Evolutionary conservation across 257 asterid species (phyloP), one percentile per base, ranked within the genome.

Genomic region (Salvia splendens): DNA sequence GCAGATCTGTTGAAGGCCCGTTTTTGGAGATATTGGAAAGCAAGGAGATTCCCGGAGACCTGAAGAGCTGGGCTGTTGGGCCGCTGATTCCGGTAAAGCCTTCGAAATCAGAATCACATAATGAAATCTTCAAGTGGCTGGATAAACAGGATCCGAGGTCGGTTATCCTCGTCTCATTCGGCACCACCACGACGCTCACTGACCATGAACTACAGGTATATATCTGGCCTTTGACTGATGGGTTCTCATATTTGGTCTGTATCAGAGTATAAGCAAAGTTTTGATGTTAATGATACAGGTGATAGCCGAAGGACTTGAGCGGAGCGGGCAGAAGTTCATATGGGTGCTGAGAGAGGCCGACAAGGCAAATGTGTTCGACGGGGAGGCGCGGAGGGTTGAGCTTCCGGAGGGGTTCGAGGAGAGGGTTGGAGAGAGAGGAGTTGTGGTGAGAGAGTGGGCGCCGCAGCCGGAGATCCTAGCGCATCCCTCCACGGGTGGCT

Each of bases 281-380:
- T 24, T 24, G 30, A 24, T 24, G 30, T 4, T 2, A 1, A 4
- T 50, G 2, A 0, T 79, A 0, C 6, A 28, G 14, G 75, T 73
- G 36, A 60, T 86, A 8, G 87, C 92, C 0, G 8, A 20, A 0
- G 92, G 89, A 38, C 48, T 83, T 12, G 92, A 86, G 61, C 69
- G 64, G 8, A 83, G 86, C 76, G 12, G 12, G 33, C 81, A 77
- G 46, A 81, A 69, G 78, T 83, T 86, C 64, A 8, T 86, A 4
- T 83, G 92, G 92, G 84, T 86, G 0, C 9, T 86, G 10, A 69
- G 92, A 53, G 92, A 86, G 20, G 92, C 87, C 1, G 89, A 83
- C 20, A 86, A 42, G n/a, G 87, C 73, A 0, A 72, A 83, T 32
- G 73, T 85, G 3, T 85, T 83, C 49, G 74, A 71, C 1, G 82